Percentiles rank a stretch among this genome's conserved stretches.
Conservation (phyloP, 768 basidiomycete genomes). For the Suillus fuscotomentosus region DNA sequence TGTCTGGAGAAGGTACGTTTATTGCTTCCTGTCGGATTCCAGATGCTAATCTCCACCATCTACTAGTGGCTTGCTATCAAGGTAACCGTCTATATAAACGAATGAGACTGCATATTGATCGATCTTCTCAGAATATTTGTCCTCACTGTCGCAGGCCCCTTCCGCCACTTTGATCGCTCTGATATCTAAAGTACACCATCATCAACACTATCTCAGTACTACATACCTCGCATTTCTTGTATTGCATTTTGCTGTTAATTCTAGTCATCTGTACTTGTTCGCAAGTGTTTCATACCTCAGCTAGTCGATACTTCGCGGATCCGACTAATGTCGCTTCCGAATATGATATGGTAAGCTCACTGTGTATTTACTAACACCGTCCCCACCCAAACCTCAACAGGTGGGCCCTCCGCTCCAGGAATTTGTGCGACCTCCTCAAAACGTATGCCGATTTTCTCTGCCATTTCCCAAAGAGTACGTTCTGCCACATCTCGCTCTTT, state of each 20-base stretch:
- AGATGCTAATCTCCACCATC: slow-evolving; percentile 13
- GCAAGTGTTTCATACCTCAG: neutral
- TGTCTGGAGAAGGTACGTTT: slow-evolving; percentile 72
- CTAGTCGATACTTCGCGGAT: neutral
- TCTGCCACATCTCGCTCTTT: slow-evolving; percentile 83
- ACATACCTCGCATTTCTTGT: neutral
- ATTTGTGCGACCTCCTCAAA: slow-evolving; percentile 56
- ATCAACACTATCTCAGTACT: neutral
- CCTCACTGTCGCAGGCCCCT: slow-evolving; percentile 86
- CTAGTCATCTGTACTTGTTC: neutral
- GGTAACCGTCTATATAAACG: slow-evolving; percentile 31
- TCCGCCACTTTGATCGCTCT: slow-evolving; percentile 61
- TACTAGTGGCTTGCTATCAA: slow-evolving; percentile 73
- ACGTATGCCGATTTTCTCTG: slow-evolving; percentile 46
- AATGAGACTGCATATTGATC: neutral
- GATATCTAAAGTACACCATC: neutral
- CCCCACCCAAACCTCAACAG: slow-evolving; percentile 74
- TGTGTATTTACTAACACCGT: neutral
- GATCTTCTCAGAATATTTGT: slow-evolving; percentile 68
- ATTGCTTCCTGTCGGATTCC: neutral
- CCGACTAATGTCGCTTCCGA: neutral
- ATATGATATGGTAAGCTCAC: neutral
- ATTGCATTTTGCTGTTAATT: neutral
- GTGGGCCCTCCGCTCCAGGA: slow-evolving; percentile 57
- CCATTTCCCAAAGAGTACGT: slow-evolving; percentile 69